Evolutionary conservation across 2,329 filamentous ascomycete species (phyloP), one percentile per base, ranked within the genome.

Genomic region (Beauveria scarabaeidicola): DNA sequence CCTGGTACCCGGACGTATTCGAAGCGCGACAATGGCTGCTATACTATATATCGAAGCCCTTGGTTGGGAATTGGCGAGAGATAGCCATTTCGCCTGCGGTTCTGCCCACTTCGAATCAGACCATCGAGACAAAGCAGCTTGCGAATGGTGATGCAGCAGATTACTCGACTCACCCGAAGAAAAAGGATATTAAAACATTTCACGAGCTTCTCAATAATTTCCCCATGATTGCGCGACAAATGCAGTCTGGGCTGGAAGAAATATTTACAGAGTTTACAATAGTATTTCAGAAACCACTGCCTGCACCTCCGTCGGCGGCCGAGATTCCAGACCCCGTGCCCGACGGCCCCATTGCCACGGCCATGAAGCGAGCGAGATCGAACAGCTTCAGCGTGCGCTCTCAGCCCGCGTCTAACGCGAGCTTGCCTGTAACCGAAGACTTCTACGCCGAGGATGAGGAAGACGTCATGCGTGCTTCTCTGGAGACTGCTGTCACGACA

Each of bases 1-100:
- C 96, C 43, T 97, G 91, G 82, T 96, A 95, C 69, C 87, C 91
- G 52, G 90, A 97, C 68, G 86, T 84, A n/a, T 83, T 90, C 67
- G 93, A 97, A 67, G 87, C 90, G 15, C 88, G 91, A 66, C 90
- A 92, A 81, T 99, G 94, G 91, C 84, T 99, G 47, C 82, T 99
- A 62, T 97, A 97, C 80, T 97, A 92, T 73, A 96, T 99, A 63
- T 94, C 93, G 27, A 87, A 85, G 55, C 94, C 94, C 2, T 77
- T 99, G 55, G 83, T 97, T 21, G 94, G 94, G 25, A 81, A 83
- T 1, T 92, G 88, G 78, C 91, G 96, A 68, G 83, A 91, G 54
- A 80, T 85, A 55, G 87, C 85, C 64, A 86, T 93, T 53, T 73
- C 81, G 5, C 86, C 88, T 3, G 91, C 91, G 1, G 64, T 83